Percentiles rank a stretch among this genome's conserved stretches.
These are phyloP conservation scores for Yamadazyma nakazawae DNA, from an alignment of 805 yeast species.

Conservation along the genomic window DNA sequence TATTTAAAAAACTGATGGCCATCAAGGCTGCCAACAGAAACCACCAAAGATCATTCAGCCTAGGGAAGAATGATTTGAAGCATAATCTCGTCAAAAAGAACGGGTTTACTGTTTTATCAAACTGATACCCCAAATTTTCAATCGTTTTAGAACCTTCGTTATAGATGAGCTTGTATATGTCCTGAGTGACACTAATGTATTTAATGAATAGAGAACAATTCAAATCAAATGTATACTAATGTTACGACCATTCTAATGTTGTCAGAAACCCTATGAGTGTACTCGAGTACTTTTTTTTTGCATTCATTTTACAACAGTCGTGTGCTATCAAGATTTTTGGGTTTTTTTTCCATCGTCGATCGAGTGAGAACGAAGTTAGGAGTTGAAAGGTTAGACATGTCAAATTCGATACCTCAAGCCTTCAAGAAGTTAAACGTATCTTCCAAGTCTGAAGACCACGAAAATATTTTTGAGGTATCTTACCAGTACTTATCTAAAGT, in stretches of 20 bases:
- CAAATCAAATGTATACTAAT: background rate
- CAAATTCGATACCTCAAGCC: conserved; percentile 39
- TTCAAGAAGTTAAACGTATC: conserved; percentile 38
- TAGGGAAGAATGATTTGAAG: conserved; percentile 38
- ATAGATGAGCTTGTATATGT: background rate
- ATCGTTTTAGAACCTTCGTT: background rate
- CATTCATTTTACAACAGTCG: background rate
- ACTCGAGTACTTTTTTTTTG: too few relatives aligned
- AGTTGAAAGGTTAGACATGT: conserved; percentile 20
- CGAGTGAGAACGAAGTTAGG: conserved; percentile 1
- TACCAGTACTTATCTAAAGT: conserved; percentile 40
- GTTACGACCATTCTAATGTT: background rate
- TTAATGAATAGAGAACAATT: conserved; percentile 1
- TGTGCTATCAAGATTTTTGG: background rate
- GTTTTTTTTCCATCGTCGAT: conserved; percentile 8
- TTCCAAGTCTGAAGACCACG: conserved; percentile 28
- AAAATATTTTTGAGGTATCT: conserved; percentile 35
- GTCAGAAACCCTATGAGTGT: too few relatives aligned
- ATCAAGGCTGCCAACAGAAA: conserved; percentile 9
- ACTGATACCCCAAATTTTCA: conserved; percentile 1
- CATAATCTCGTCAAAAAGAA: conserved; percentile 31
- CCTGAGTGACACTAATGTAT: conserved; percentile 1
- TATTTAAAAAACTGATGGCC: conserved; percentile 19
- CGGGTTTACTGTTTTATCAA: conserved; percentile 15
- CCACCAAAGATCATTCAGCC: conserved; percentile 35